Evolutionary conservation across 192 early-diverging fungal genomes (phyloP).

Genomic region (Linnemannia schmuckeri): DNA sequence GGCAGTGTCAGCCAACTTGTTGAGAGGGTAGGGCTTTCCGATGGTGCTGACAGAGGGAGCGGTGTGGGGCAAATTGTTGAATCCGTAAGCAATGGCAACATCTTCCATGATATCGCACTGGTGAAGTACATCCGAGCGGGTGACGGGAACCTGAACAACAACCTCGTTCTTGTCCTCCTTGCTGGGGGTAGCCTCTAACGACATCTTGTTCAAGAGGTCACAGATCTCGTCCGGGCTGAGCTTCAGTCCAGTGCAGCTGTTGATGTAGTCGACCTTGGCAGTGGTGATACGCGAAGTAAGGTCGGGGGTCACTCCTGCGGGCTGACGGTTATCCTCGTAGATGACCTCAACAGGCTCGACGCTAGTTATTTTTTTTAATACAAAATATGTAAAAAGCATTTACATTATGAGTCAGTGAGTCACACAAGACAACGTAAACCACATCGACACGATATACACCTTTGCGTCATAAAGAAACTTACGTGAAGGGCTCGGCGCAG

Average conservation of each 20-base stretch:
- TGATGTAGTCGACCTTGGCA: slow-evolving; percentile 90
- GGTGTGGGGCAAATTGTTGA: slow-evolving; percentile 91
- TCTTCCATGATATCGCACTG: slow-evolving; percentile 99
- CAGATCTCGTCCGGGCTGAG: slow-evolving; percentile 78
- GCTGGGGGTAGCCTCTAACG: slow-evolving; percentile 74
- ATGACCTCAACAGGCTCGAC: slow-evolving; percentile 94
- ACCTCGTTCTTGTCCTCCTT: slow-evolving; percentile 69
- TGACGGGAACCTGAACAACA: slow-evolving; percentile 85
- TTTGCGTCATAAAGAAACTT: slow-evolving; percentile 47
- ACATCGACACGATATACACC: background rate
- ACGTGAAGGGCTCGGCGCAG: slow-evolving; percentile 92
- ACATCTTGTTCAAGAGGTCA: slow-evolving; percentile 88
- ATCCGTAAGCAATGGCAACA: slow-evolving; percentile 96
- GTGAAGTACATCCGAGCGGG: slow-evolving; percentile 95
- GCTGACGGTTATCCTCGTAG: slow-evolving; percentile 80
- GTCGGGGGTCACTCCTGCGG: slow-evolving; percentile 77
- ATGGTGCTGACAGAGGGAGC: slow-evolving; percentile 87
- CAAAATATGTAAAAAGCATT: background rate
- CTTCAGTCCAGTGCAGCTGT: slow-evolving; percentile 83
- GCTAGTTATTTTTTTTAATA: slow-evolving; percentile 47
- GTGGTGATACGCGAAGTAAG: slow-evolving; percentile 75
- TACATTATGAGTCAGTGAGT: background rate
- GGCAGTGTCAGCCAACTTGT: slow-evolving; percentile 92
- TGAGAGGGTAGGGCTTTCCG: slow-evolving; percentile 89
- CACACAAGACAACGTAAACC: background rate